phyloP scores from a whole-genome alignment of 1,284 basidiomycete genomes.

The Ustilago lituana region DNA sequence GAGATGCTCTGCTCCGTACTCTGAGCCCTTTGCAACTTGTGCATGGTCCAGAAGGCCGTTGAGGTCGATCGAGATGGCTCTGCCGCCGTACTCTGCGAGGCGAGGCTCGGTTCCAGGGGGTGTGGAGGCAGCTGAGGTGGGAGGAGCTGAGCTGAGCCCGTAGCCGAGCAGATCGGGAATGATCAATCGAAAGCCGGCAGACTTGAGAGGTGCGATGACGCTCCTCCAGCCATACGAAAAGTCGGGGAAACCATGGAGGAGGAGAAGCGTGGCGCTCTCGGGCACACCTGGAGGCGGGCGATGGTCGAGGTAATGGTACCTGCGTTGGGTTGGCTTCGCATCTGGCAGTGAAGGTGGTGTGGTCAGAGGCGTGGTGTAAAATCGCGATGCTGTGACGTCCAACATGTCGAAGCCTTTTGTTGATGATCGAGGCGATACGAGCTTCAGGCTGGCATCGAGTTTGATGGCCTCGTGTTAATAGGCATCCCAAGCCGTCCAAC shows the following conservation, averaged over 20 bases:
- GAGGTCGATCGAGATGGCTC: constrained; percentile 51
- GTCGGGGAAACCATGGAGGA: constrained; percentile 61
- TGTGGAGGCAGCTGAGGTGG: constrained; percentile 26
- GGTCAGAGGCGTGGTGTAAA: constrained; percentile 50
- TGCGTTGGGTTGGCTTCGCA: constrained; percentile 41
- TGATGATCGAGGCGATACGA: too few relatives aligned
- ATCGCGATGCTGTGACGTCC: constrained; percentile 44
- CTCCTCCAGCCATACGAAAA: constrained; percentile 45
- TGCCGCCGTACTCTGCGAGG: constrained; percentile 54
- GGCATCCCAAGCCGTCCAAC: too few relatives aligned
- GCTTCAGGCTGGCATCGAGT: too few relatives aligned
- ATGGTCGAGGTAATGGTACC: constrained; percentile 59
- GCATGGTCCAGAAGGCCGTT: constrained; percentile 53
- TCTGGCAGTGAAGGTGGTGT: constrained; percentile 46
- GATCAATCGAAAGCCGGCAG: constrained; percentile 51
- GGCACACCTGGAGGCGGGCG: constrained; percentile 37
- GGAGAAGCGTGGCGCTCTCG: constrained; percentile 44
- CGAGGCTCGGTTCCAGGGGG: constrained; percentile 20
- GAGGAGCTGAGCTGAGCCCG: constrained; percentile 41
- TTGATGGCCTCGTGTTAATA: too few relatives aligned
- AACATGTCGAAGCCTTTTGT: too few relatives aligned
- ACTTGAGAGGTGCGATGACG: constrained; percentile 38
- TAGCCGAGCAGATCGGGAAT: constrained; percentile 58
- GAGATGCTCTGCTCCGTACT: constrained; percentile 36
- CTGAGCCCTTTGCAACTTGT: constrained; percentile 32